Base-by-base conservation (phyloP, 2,329 filamentous ascomycete species). In the Ceratocystis alfenasii region DNA sequence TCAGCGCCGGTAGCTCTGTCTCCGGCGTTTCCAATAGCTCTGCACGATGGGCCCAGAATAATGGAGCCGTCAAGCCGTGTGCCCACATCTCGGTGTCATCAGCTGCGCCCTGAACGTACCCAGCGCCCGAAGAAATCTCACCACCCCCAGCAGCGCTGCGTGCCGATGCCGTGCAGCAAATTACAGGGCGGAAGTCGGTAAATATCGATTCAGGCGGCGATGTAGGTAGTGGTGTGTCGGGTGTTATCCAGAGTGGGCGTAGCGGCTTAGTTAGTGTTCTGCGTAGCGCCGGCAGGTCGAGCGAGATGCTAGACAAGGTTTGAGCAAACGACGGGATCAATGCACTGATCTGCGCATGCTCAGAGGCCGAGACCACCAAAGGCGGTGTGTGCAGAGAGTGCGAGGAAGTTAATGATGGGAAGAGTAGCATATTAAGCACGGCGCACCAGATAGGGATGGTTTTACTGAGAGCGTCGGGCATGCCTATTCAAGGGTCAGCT, bases 1-100 rank as follows among this genome's bases (percentile, higher is more conserved):
- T 84, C 7, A 82, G 70, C 1, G 71, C 77, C 0, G 80, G 79
- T 0, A 84, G 74, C 1, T 90, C 84, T 8, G 83, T 80, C 71
- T 96, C 92, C 0, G 81, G 72, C 0, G 86, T 81, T 0, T 74
- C 74, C 22, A 95, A 77, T 10, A 97, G 77, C 5, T 72, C 48
- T 0, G 82, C 77, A 53, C 77, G 78, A 70, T 96, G 79, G 1
- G 75, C 75, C 94, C 94, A 99, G 75, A 96, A 99, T 0, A 93
- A 69, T 0, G 78, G 74, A 0, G 93, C 84, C 0, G 89, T 94
- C 17, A 97, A 81, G 0, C 90, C 90, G 64, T 83, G 78, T 1
- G 91, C 87, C 94, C 94, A 99, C 70, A 89, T 90, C 78, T 99
- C 94, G 12, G 88, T 90, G 74, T 99, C 94, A 74, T 99, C 94